Conservation (phyloP, 2,329 filamentous ascomycete species). For the Epichloe amarillans region DNA sequence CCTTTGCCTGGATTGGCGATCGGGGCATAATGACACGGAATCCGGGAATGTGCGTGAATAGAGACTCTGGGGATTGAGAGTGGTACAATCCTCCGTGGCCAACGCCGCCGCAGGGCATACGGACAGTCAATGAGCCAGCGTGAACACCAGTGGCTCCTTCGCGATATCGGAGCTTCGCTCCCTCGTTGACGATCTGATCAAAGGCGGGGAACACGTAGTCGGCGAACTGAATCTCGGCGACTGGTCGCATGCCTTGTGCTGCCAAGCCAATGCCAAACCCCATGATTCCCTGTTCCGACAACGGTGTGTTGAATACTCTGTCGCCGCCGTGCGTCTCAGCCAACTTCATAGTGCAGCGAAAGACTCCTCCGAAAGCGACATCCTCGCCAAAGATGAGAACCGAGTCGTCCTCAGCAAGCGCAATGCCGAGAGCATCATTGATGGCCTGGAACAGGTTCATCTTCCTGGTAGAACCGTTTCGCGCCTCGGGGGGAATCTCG, state of each 20-base stretch:
- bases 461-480: conserved; percentile 61
- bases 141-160: conserved; percentile 44
- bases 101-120: conserved; percentile 84
- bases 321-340: conserved; percentile 76
- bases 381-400: conserved; percentile 93
- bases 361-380: conserved; percentile 92
- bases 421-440: conserved; percentile 76
- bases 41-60: conserved; percentile 82
- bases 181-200: conserved; percentile 89
- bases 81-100: conserved; percentile 83
- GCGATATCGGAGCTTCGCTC: conserved; percentile 74
- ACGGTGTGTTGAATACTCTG: conserved; percentile 89
- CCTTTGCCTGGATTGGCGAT: conserved; percentile 79
- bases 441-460: conserved; percentile 92
- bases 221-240: conserved; percentile 92
- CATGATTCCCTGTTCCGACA: conserved; percentile 87
- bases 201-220: conserved; percentile 91
- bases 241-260: conserved; percentile 79
- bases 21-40: conserved; percentile 75
- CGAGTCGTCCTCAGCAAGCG: conserved; percentile 69
- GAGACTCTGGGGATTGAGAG: conserved; percentile 74
- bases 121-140: conserved; percentile 68
- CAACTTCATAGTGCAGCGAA: conserved; percentile 84
- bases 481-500: conserved; percentile 59
- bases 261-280: conserved; percentile 88